Conservation (phyloP, 257 asterid species). For the Ligustrum vulgare region DNA sequence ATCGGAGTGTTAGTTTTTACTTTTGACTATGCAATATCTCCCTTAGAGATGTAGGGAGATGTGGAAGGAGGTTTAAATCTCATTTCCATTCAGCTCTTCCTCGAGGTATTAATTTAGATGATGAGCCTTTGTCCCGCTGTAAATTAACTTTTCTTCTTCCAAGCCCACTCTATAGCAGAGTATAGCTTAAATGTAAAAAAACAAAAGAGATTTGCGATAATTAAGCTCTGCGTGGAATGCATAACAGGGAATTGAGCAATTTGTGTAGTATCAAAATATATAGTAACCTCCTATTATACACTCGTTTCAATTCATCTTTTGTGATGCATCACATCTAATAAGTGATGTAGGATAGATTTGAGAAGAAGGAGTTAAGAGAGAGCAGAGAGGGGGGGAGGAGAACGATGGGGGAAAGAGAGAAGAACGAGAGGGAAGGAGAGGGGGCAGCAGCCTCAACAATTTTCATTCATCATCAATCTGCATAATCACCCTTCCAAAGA, state of each 20-base stretch:
- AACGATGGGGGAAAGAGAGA: too few species aligned
- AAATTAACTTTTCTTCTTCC: not conserved
- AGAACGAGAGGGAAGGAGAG: too few species aligned
- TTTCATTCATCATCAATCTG: too few species aligned
- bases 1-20: too few species aligned
- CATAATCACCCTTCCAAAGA: too few species aligned
- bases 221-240: not conserved
- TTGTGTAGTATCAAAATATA: not conserved
- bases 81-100: not conserved
- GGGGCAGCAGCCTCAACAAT: too few species aligned
- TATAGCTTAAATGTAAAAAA: not conserved
- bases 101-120: not conserved
- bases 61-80: not conserved
- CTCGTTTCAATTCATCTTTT: not conserved
- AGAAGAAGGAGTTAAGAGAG: too few species aligned
- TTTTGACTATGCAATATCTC: not conserved
- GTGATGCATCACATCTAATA: not conserved
- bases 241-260: not conserved
- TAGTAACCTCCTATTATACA: not conserved
- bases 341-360: too few species aligned
- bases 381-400: too few species aligned
- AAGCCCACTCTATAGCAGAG: not conserved
- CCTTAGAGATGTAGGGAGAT: not conserved
- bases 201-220: not conserved
- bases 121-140: not conserved